Percentiles rank a stretch among this genome's conserved stretches.
These are phyloP conservation scores for Actinidia arguta DNA, from an alignment of 179 eudicot genomes.

Conservation along the genomic window DNA sequence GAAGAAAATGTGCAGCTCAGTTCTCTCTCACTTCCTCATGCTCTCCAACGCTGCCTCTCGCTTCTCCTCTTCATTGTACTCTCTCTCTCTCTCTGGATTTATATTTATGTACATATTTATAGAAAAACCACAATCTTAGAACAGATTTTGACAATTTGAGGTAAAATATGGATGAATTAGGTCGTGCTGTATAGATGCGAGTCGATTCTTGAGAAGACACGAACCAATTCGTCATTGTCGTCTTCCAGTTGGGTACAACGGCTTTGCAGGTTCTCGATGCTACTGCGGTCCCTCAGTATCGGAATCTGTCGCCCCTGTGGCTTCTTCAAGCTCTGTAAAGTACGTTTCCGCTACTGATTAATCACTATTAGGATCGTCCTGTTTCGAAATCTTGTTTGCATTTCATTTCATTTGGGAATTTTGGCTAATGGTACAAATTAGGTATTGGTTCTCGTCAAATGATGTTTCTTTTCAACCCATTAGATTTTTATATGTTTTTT, in stretches of 20 bases:
- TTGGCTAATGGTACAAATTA: background rate
- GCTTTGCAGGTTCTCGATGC: slow-evolving; percentile 36
- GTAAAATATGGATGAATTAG: slow-evolving; percentile 21
- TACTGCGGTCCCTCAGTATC: slow-evolving; percentile 46
- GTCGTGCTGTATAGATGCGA: slow-evolving; percentile 27
- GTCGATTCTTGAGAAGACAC: slow-evolving; percentile 29
- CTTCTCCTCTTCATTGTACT: slow-evolving; percentile 48
- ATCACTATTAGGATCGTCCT: too few relatives aligned
- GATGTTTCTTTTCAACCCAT: background rate
- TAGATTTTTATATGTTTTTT: background rate
- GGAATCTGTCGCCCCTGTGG: slow-evolving; percentile 33
- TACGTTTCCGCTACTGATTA: slow-evolving; percentile 16
- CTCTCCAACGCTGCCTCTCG: slow-evolving; percentile 51
- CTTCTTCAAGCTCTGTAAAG: slow-evolving; percentile 47
- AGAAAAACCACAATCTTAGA: background rate
- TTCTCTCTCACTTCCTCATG: slow-evolving; percentile 57
- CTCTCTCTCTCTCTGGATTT: too few relatives aligned
- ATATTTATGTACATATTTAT: too few relatives aligned
- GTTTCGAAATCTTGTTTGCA: background rate
- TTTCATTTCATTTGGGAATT: background rate
- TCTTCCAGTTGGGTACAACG: slow-evolving; percentile 11
- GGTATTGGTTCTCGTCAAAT: background rate
- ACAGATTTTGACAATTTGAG: background rate
- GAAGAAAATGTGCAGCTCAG: slow-evolving; percentile 49
- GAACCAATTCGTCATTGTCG: slow-evolving; percentile 15